Base-by-base conservation (phyloP, 2,329 filamentous ascomycete species). In the Penicillium griseofulvum region DNA sequence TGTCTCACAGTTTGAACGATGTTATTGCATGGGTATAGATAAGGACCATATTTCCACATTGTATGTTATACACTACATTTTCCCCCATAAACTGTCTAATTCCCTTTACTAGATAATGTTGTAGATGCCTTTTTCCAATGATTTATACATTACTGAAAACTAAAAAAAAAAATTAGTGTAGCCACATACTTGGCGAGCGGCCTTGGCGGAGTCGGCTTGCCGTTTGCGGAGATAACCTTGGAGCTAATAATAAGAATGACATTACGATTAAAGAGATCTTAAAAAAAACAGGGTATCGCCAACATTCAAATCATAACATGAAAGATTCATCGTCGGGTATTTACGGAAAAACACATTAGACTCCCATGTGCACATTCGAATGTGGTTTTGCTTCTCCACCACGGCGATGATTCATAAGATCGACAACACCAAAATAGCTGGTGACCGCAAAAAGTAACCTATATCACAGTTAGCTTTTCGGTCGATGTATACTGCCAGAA, bases 401-500 rank as follows among this genome's bases (percentile, higher is more conserved):
- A 31, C 69, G 66, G 12, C 73, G 67, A 34, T 75, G 76, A 17
- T 75, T 70, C 58, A 77, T 71, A 42, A 81, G 72, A 51, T 80
- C 79, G 28, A 83, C 61, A 3, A 74, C 71, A 4, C 81, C 76
- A 46, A 83, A 68, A 10, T 77, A 71, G 1, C 76, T 80, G 1
- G 82, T 83, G 19, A 72, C 74, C 2, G 76, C 68, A 60, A 84
- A 85, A n/a, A 72, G 60, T 10, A 59, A 65, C 69, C 70, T 72
- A 59, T 26, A 26, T 16, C 19, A 47, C 22, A 44, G 19, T 46
- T 24, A 49, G 28, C 11, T 4, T 1, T 10, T 42, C 5, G 22
- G 19, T 10, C 17, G 5, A 36, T 33, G 2, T 8, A 22, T 22
- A 31, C 17, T 31, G 17, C 16, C 14, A 7, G 14, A 19, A 48